Evolutionary conservation across 768 basidiomycete species (phyloP).

Genomic region (Amanita jacksonii): DNA sequence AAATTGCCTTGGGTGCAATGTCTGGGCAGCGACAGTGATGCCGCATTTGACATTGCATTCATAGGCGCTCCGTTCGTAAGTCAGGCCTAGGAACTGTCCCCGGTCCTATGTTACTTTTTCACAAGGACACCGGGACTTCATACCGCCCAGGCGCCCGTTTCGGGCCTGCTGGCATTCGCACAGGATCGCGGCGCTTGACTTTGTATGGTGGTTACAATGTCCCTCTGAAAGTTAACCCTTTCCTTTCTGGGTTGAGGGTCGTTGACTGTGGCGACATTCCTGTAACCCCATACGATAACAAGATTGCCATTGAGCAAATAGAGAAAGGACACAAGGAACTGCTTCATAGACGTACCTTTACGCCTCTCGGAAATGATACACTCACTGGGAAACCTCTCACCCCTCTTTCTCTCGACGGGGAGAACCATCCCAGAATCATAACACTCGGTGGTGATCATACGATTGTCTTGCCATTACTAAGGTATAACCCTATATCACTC

Average conservation of each 20-base stretch:
- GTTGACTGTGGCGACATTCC: constrained; percentile 77
- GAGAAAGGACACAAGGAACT: constrained; percentile 63
- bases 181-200: constrained; percentile 66
- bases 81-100: constrained; percentile 1
- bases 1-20: constrained; percentile 81
- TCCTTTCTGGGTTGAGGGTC: constrained; percentile 53
- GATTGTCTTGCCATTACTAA: constrained; percentile 51
- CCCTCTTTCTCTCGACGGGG: constrained; percentile 59
- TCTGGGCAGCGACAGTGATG: constrained; percentile 49
- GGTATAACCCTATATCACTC: too few relatives aligned
- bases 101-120: background rate
- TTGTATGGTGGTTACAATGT: constrained; percentile 76
- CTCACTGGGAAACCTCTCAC: constrained; percentile 45
- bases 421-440: constrained; percentile 68
- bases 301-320: constrained; percentile 64
- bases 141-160: constrained; percentile 82
- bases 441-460: constrained; percentile 88
- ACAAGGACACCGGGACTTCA: constrained; percentile 60
- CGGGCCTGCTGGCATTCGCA: constrained; percentile 76
- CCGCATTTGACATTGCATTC: constrained; percentile 72
- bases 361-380: constrained; percentile 54
- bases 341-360: constrained; percentile 53
- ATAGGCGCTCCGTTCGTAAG: constrained; percentile 71
- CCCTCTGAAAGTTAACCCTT: constrained; percentile 64
- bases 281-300: constrained; percentile 74